Evolutionary conservation across 345 rosid species (phyloP).

Genomic region (Camelina sativa): DNA sequence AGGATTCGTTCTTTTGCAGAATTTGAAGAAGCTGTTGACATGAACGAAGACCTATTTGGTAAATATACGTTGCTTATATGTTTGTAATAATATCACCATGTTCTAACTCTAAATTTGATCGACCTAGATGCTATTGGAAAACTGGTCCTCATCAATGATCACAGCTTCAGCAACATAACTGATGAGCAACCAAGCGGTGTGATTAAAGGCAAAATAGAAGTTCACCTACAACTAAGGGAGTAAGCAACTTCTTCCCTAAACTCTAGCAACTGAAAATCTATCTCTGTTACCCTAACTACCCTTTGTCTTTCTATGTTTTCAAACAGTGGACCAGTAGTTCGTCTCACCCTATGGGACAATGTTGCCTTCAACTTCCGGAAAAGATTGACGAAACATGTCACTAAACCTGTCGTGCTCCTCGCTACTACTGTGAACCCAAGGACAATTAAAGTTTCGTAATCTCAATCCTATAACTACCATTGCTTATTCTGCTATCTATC

Average conservation of each 20-base stretch:
- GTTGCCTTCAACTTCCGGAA: neutral
- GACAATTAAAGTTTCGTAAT: no score
- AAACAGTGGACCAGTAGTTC: neutral
- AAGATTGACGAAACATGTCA: no score
- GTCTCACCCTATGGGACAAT: neutral
- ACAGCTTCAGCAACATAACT: neutral
- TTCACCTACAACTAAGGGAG: neutral
- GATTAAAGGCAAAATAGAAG: neutral
- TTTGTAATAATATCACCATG: neutral
- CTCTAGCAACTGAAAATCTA: no score
- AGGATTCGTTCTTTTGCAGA: neutral
- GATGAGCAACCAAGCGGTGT: no score
- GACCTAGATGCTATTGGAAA: neutral
- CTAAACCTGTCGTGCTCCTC: no score
- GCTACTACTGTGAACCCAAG: no score
- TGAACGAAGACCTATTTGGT: neutral
- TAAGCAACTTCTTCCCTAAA: neutral
- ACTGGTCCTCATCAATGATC: neutral
- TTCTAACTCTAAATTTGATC: neutral
- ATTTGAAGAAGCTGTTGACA: neutral
- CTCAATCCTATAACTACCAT: no score
- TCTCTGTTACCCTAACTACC: neutral
- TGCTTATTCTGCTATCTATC: no score
- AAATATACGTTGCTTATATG: neutral
- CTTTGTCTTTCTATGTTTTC: no score